These are phyloP conservation scores for Cystobasidium ongulense DNA, from an alignment of 768 basidiomycete genomes.

Conservation along the genomic window DNA sequence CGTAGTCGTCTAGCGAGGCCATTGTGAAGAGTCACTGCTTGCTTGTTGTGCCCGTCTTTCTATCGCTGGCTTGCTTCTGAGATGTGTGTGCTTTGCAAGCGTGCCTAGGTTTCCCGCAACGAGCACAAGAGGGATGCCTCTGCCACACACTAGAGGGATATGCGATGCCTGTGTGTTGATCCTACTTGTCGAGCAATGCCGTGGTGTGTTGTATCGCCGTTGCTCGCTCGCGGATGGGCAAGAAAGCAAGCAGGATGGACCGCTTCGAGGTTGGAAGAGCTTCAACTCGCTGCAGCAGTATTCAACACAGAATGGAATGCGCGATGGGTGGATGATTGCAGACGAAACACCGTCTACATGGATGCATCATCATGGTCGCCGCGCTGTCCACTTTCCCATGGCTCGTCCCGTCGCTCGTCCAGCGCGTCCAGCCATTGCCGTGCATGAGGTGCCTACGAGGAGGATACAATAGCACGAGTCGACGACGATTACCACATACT, in stretches of 20 bases:
- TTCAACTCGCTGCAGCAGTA: not conserved
- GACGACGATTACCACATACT: not conserved
- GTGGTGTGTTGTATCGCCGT: too few relatives aligned
- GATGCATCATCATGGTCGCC: not conserved
- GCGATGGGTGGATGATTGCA: not conserved
- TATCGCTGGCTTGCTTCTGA: too few relatives aligned
- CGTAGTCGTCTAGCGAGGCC: not conserved
- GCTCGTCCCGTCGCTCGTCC: not conserved
- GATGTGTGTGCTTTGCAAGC: too few relatives aligned
- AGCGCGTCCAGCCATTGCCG: not conserved
- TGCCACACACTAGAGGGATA: too few relatives aligned
- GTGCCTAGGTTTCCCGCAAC: too few relatives aligned
- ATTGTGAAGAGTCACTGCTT: not conserved
- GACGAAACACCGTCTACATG: not conserved
- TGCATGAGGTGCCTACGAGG: not conserved
- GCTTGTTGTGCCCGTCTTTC: too few relatives aligned
- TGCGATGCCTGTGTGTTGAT: not conserved
- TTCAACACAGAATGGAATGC: not conserved
- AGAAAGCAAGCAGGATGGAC: not conserved
- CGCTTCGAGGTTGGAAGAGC: not conserved
- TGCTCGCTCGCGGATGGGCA: not conserved
- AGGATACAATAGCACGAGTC: not conserved
- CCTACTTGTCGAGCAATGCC: not conserved
- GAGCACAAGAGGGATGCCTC: too few relatives aligned
- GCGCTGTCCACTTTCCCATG: not conserved